Percentiles rank a stretch among this genome's conserved stretches.
These are phyloP conservation scores for Pseudopithomyces maydicus DNA, from an alignment of 2,329 filamentous ascomycete genomes.

Conservation along the genomic window DNA sequence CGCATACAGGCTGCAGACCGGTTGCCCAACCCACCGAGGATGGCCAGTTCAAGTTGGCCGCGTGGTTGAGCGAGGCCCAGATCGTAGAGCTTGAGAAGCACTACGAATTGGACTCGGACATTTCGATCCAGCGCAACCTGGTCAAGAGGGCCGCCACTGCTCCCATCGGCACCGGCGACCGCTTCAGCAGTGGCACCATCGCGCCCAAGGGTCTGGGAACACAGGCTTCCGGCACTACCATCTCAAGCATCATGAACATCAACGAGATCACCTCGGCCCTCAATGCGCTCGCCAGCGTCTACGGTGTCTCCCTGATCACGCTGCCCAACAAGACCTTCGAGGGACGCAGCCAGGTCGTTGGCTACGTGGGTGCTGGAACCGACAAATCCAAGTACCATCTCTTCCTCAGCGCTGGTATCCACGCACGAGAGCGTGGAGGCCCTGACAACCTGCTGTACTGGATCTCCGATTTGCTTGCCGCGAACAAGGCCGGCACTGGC, in stretches of 20 bases:
- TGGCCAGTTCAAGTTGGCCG: slow-evolving; percentile 38
- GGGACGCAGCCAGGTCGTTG: slow-evolving; percentile 47
- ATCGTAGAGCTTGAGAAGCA: slow-evolving; percentile 36
- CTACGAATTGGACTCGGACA: slow-evolving; percentile 25
- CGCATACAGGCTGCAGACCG: slow-evolving; percentile 29
- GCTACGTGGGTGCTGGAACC: slow-evolving; percentile 47
- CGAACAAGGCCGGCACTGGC: slow-evolving; percentile 55
- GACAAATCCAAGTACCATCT: slow-evolving; percentile 53
- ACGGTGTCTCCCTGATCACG: slow-evolving; percentile 48
- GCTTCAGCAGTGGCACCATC: slow-evolving; percentile 49
- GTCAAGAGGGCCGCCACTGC: slow-evolving; percentile 36
- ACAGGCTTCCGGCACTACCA: slow-evolving; percentile 12
- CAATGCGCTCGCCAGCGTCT: slow-evolving; percentile 47
- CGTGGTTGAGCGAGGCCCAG: slow-evolving; percentile 40
- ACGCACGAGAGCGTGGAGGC: slow-evolving; percentile 63
- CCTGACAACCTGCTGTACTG: slow-evolving; percentile 64
- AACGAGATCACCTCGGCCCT: slow-evolving; percentile 54
- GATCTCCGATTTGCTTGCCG: slow-evolving; percentile 61
- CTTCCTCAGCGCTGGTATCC: slow-evolving; percentile 60
- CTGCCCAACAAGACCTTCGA: slow-evolving; percentile 54
- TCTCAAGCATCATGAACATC: slow-evolving; percentile 53
- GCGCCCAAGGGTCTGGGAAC: slow-evolving; percentile 52
- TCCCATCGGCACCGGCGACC: slow-evolving; percentile 45
- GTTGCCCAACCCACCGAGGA: slow-evolving; percentile 35
- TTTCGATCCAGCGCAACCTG: slow-evolving; percentile 29